A percentile compares a stretch with the other conserved stretches of the same genome.
Conservation (phyloP, 2,329 filamentous ascomycete species). For the Knufia petricola region DNA sequence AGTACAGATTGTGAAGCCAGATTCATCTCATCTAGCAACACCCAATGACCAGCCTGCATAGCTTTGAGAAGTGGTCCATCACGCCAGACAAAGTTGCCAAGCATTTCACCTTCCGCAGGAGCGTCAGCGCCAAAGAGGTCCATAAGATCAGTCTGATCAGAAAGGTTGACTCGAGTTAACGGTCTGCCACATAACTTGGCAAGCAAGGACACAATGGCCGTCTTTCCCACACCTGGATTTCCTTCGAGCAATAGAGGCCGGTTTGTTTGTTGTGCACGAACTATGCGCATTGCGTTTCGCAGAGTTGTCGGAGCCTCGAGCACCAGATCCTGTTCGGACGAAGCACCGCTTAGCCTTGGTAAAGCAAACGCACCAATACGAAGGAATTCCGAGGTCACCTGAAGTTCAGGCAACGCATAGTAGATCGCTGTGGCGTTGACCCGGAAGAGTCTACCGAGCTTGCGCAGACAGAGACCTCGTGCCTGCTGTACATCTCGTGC, state of each 20-base stretch:
- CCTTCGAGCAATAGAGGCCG: slow-evolving; percentile 94
- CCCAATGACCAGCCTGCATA: slow-evolving; percentile 96
- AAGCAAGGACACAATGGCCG: slow-evolving; percentile 78
- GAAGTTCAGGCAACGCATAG: slow-evolving; percentile 50
- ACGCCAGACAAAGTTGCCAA: slow-evolving; percentile 87
- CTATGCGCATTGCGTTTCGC: slow-evolving; percentile 79
- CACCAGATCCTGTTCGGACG: slow-evolving; percentile 55
- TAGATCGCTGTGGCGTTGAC: slow-evolving; percentile 59
- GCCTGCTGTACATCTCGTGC: slow-evolving; percentile 61
- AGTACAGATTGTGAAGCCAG: slow-evolving; percentile 92
- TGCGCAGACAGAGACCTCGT: slow-evolving; percentile 60
- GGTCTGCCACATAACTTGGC: slow-evolving; percentile 70
- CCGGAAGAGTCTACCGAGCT: slow-evolving; percentile 58
- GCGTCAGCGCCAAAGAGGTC: slow-evolving; percentile 96
- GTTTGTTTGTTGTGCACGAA: slow-evolving; percentile 74
- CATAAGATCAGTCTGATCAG: slow-evolving; percentile 95
- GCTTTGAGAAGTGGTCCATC: slow-evolving; percentile 92
- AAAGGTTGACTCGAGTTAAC: slow-evolving; percentile 89
- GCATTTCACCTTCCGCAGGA: slow-evolving; percentile 81
- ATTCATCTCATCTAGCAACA: slow-evolving; percentile 97
- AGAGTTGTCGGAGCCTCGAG: slow-evolving; percentile 85
- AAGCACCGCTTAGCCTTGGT: slow-evolving; percentile 27
- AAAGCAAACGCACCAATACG: slow-evolving; percentile 66
- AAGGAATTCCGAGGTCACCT: slow-evolving; percentile 45
- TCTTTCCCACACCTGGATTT: slow-evolving; percentile 97